Evolutionary conservation across 345 rosid genomes (phyloP), one percentile per base, ranked within the genome.

Genomic region (Arabidopsis thaliana): DNA sequence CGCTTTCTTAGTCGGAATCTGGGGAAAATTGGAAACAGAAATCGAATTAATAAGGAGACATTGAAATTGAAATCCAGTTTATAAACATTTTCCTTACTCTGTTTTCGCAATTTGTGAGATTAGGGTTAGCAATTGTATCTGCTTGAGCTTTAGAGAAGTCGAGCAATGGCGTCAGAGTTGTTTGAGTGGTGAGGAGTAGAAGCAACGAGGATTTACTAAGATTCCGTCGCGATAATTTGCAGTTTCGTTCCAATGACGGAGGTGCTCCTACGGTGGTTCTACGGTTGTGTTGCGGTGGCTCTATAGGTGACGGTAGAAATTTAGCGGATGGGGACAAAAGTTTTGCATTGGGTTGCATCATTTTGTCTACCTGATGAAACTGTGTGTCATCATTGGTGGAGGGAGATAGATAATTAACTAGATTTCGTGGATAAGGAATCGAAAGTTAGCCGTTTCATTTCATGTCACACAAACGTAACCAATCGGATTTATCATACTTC

Each of bases 211-310:
- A 85, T 58, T 85, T 65, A 52, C 59, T 70, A 22, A 91, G 84
- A 59, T 83, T 77, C 74, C 98, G 75, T 24, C 98, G 90, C 0
- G 95, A 84, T 36, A 88, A 33, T 41, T 83, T 87, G 78, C 82
- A 67, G 33, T 78, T 79, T 16, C 52, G 72, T 73, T 60, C 80
- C 45, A 68, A 60, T 41, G 80, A 49, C 49, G 73, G 80, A 11
- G 85, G 75, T 10, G 41, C 14, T 73, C 75, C 65, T 53, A 65
- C 62, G 61, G 12, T 8, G 63, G 7, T 60, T 71, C 5, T 59
- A 23, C 57, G 77, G 33, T 51, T 87, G 41, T 38, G 61, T 0
- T 53, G 79, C 38, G 45, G 80, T 67, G 72, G 82, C 79, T 78
- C 77, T 48, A 58, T 0, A 24, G 38, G 46, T 1, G 81, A 36